phyloP scores from a whole-genome alignment of 805 yeast genomes.

The Saturnispora ahearnii region DNA sequence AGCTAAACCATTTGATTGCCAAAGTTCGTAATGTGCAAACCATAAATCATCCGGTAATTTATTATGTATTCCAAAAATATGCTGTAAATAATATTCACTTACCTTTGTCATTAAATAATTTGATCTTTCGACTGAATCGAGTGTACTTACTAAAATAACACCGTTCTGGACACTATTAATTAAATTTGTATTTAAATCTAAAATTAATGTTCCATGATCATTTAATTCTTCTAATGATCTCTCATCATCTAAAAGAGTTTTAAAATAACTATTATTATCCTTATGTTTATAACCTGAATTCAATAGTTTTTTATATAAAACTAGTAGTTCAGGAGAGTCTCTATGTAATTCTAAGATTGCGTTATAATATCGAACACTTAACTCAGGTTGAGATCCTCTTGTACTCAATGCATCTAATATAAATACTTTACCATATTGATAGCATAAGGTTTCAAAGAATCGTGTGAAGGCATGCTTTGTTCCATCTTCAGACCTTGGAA shows the following conservation, averaged over 20 bases:
- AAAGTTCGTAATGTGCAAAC: constrained; percentile 34
- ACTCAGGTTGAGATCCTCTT: constrained; percentile 35
- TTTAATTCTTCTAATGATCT: constrained; percentile 25
- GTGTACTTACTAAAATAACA: constrained; percentile 40
- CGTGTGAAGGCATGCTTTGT: constrained; percentile 42
- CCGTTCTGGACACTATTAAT: constrained; percentile 43
- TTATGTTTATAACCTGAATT: constrained; percentile 26
- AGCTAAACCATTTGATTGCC: constrained; percentile 39
- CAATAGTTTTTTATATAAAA: constrained; percentile 28
- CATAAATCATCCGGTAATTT: constrained; percentile 28
- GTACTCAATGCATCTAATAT: constrained; percentile 41
- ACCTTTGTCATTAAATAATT: constrained; percentile 39
- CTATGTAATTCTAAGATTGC: constrained; percentile 13
- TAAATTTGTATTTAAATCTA: constrained; percentile 28
- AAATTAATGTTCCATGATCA: constrained; percentile 39
- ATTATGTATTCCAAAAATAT: constrained; percentile 33
- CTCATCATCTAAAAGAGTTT: constrained; percentile 16
- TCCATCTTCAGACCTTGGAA: constrained; percentile 46
- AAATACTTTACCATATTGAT: constrained; percentile 42
- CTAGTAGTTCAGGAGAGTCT: constrained; percentile 9
- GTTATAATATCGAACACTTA: constrained; percentile 32
- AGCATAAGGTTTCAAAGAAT: constrained; percentile 39
- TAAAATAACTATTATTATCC: constrained; percentile 21
- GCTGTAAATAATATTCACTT: constrained; percentile 39
- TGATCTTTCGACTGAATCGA: constrained; percentile 42